Base-by-base conservation (phyloP, 179 eudicot genomes). In the Silene vulgaris region DNA sequence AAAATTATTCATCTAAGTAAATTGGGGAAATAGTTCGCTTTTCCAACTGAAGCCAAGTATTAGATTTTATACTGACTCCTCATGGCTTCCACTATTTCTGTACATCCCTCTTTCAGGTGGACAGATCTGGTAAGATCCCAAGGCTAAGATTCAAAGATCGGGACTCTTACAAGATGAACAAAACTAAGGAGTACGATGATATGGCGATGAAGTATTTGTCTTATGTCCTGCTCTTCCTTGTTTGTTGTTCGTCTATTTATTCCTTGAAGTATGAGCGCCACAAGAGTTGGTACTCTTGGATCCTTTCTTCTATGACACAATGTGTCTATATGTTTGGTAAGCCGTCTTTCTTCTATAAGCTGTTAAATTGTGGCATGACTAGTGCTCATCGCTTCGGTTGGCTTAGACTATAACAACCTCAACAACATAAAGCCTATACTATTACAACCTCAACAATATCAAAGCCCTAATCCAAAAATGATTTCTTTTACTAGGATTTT, bases 251-350 rank as follows among this genome's bases (percentile, higher is more conserved):
- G 54, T 85, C 97, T 54, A 74, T 90, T 43, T 95, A 95, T 82
- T 92, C 99, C 73, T 84, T 95, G 65, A 95, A 67, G 95, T 95
- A 95, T 52, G 97, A 95, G 72, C 95, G 90, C 78, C 97, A 95
- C 83, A 92, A 80, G 87, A 92, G 97, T 77, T 95, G 99, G 99
- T 95, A 95, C 81, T 95, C 97, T 5, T 95, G 95, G 97, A 90
- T 95, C 73, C 97, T 95, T 70, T 89, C 97, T 76, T 95, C 99
- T 52, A 80, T 95, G 78, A 95, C 99, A 59, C 96, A 96, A 82
- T 95, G 97, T 77, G 99, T 95, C 72, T 95, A 95, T 76, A 95
- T 95, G 99, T 92, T 92, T 75, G 99, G 99, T 95, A 82, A 88
- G 93, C 74, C 37, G 21, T 54, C 32, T 76, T 73, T 65, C 12